Evolutionary conservation across 768 basidiomycete genomes (phyloP).

Genomic region (Termitomyces bulborhizus): DNA sequence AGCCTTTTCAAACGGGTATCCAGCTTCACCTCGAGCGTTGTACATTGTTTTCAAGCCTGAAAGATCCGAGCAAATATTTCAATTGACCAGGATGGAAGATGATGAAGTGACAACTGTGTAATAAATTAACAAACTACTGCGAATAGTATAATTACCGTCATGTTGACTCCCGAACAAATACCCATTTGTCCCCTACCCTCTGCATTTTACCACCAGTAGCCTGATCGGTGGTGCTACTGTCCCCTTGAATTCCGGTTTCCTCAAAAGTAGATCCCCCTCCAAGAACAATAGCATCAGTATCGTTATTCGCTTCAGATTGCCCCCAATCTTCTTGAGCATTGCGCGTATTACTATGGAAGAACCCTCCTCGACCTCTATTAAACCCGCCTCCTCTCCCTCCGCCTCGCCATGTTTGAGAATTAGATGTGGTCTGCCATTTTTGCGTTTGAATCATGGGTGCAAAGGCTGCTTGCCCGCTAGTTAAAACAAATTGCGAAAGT

Average conservation of each 20-base stretch:
- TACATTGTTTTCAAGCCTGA: slow-evolving; percentile 25
- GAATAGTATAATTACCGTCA: slow-evolving; percentile 16
- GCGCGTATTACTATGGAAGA: slow-evolving; percentile 41
- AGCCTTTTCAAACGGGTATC: slow-evolving; percentile 24
- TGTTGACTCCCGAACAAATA: slow-evolving; percentile 48
- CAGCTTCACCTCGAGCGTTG: slow-evolving; percentile 35
- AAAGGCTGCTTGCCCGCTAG: slow-evolving; percentile 22
- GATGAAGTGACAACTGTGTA: slow-evolving; percentile 34
- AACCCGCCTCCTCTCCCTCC: slow-evolving; percentile 28
- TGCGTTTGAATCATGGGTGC: slow-evolving; percentile 17
- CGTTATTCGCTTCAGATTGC: slow-evolving; percentile 26
- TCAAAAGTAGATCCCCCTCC: slow-evolving; percentile 30
- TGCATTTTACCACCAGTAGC: slow-evolving; percentile 53
- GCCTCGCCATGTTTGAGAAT: slow-evolving; percentile 18
- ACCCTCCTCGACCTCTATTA: slow-evolving; percentile 33
- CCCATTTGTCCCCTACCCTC: slow-evolving; percentile 66
- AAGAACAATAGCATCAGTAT: slow-evolving; percentile 55
- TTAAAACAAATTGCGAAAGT: slow-evolving; percentile 68
- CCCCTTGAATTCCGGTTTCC: slow-evolving; percentile 4
- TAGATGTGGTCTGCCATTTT: slow-evolving; percentile 15
- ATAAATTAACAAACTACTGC: slow-evolving; percentile 19
- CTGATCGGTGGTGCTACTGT: slow-evolving; percentile 4
- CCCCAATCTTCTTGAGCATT: slow-evolving; percentile 30
- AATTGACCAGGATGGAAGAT: slow-evolving; percentile 38
- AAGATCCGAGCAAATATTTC: slow-evolving; percentile 33